Base-by-base conservation (phyloP, 306 rosid genomes). In the Sicyos edulis region DNA sequence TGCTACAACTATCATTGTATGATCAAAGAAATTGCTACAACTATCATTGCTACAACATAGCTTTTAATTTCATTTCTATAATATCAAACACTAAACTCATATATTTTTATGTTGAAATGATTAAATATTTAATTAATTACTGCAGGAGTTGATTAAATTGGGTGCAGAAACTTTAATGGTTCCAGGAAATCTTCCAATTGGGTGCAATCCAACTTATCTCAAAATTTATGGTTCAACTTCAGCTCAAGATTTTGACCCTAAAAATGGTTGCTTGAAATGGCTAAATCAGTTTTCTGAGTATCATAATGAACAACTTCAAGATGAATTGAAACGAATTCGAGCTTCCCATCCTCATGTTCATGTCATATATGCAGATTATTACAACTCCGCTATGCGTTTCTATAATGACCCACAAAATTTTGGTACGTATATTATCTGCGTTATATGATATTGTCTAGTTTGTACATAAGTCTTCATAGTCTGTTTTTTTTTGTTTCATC, bases 171-270 rank as follows among this genome's bases (percentile, higher is more conserved):
- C 78, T 5, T 54, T 86, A 5, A 11, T 86, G 61, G 82, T 86
- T 20, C 88, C 88, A 7, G 91, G 91, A 17, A 82, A 74, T 77
- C 59, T 74, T 0, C 88, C 88, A 69, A 2, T 84, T 1, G 91
- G 87, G 45, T 84, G 91, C 59, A 26, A 0, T 37, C 24, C 72
- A 26, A 0, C 8, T 0, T 84, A 72, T 76, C 79, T 87, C 80
- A 77, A 86, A 42, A 0, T 0, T 0, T 84, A 80, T 50, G 65
- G 71, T 44, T 60, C 67, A 57, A 84, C 82, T 2, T 10, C 13
- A 8, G 62, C 75, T 54, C 79, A 84, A 64, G 84, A 86, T 34
- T 4, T 34, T 2, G 40, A 34, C 14, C 56, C 74, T 8, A 11
- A 20, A 75, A 56, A 32, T n/a, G 86, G 85, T 22, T 87, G 91